Evolutionary conservation across 2,329 filamentous ascomycete genomes (phyloP).

Genomic region (Botrytis medusae): DNA sequence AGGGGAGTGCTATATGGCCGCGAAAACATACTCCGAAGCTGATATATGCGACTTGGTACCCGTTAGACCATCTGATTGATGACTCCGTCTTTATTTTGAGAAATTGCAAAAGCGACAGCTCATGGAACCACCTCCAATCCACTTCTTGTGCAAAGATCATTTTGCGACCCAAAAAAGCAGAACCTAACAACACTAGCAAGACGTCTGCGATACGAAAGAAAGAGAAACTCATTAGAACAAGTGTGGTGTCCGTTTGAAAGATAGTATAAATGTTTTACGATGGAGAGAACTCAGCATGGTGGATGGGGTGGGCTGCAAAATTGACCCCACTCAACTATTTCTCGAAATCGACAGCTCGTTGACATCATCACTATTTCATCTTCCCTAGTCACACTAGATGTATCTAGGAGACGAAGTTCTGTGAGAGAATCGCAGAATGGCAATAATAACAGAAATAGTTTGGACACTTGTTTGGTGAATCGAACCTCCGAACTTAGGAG

Average conservation of each 20-base stretch:
- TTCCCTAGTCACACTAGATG: neutral
- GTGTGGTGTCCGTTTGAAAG: neutral
- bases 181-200: neutral
- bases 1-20: neutral
- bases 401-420: too few species aligned
- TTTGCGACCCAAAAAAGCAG: neutral
- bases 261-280: neutral
- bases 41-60: rapidly evolving
- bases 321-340: neutral
- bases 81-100: too few species aligned
- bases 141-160: too few species aligned
- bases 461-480: neutral
- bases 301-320: neutral
- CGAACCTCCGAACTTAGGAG: neutral
- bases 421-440: neutral
- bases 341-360: neutral
- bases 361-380: neutral
- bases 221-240: neutral
- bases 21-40: rapidly evolving
- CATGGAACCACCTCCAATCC: neutral
- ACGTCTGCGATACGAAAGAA: neutral
- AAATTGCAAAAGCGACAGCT: neutral
- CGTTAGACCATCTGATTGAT: neutral
- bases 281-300: too few species aligned
- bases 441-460: too few species aligned